Percentiles rank a stretch among this genome's conserved stretches.
phyloP scores from a whole-genome alignment of 371 early-diverging fungal genomes.

The Zychaea mexicana region DNA sequence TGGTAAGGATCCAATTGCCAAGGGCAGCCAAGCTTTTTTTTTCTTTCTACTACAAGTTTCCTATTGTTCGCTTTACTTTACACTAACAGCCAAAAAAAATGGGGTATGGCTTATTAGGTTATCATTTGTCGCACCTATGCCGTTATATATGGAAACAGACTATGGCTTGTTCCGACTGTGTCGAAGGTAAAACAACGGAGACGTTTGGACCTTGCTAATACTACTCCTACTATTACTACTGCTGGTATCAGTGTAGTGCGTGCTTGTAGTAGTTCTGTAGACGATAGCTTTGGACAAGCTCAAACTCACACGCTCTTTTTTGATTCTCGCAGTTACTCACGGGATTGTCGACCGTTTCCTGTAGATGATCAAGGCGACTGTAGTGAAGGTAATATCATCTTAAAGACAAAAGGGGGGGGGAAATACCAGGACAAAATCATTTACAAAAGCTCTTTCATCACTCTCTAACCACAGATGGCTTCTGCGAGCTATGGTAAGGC shows the following conservation, averaged over 20 bases:
- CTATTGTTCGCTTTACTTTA: background rate
- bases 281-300: no score
- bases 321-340: slow-evolving; percentile 20
- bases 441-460: background rate
- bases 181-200: slow-evolving; percentile 30
- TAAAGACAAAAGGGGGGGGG: background rate
- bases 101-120: slow-evolving; percentile 24
- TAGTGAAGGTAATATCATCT: slow-evolving; percentile 38
- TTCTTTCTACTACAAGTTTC: background rate
- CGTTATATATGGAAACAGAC: slow-evolving; percentile 50
- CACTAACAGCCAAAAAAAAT: no score
- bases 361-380: slow-evolving; percentile 47
- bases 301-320: no score
- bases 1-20: slow-evolving; percentile 28
- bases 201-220: background rate
- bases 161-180: slow-evolving; percentile 48
- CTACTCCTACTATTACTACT: background rate
- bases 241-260: no score
- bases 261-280: no score
- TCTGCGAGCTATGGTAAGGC: slow-evolving; percentile 51
- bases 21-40: background rate
- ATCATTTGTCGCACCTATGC: slow-evolving; percentile 45
- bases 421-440: no score
- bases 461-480: slow-evolving; percentile 35
- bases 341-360: slow-evolving; percentile 51